Evolutionary conservation across 2,329 filamentous ascomycete genomes (phyloP).

Genomic region (Metarhizium humberi): DNA sequence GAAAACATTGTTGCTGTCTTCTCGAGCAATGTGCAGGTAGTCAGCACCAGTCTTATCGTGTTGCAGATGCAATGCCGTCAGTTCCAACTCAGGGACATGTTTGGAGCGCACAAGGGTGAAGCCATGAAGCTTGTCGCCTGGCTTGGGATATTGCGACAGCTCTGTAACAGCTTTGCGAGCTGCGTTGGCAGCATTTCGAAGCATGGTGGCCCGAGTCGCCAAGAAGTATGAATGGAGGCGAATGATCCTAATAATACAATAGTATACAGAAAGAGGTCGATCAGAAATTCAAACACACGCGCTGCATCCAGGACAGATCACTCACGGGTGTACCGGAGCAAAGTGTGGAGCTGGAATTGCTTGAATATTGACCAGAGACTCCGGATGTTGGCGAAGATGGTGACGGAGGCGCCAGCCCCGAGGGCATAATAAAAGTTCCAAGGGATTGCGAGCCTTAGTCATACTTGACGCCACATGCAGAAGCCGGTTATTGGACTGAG

Average conservation of each 20-base stretch:
- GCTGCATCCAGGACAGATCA: neutral
- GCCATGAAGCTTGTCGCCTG: slow-evolving; percentile 81
- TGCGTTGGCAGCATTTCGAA: slow-evolving; percentile 42
- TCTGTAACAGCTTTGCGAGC: slow-evolving; percentile 62
- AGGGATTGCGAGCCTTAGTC: neutral
- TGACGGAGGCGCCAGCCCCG: neutral
- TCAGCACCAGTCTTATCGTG: slow-evolving; percentile 95
- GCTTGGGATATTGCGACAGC: slow-evolving; percentile 63
- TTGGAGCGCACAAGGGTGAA: slow-evolving; percentile 86
- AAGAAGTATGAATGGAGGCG: neutral
- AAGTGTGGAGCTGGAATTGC: neutral
- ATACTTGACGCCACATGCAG: neutral
- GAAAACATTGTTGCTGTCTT: slow-evolving; percentile 99
- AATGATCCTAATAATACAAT: neutral
- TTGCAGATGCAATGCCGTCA: slow-evolving; percentile 81
- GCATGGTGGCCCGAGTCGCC: slow-evolving; percentile 26
- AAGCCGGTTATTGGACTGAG: too few relatives aligned
- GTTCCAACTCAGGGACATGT: slow-evolving; percentile 85
- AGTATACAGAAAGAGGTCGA: neutral
- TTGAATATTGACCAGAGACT: neutral
- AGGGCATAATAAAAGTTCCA: neutral
- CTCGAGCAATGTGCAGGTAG: slow-evolving; percentile 87
- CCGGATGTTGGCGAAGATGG: neutral
- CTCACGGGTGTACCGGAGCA: neutral
- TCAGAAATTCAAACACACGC: neutral